Percentiles rank a stretch among this genome's conserved stretches.
Conservation (phyloP, 2,329 filamentous ascomycete species). For the Stagonosporopsis vannaccii region DNA sequence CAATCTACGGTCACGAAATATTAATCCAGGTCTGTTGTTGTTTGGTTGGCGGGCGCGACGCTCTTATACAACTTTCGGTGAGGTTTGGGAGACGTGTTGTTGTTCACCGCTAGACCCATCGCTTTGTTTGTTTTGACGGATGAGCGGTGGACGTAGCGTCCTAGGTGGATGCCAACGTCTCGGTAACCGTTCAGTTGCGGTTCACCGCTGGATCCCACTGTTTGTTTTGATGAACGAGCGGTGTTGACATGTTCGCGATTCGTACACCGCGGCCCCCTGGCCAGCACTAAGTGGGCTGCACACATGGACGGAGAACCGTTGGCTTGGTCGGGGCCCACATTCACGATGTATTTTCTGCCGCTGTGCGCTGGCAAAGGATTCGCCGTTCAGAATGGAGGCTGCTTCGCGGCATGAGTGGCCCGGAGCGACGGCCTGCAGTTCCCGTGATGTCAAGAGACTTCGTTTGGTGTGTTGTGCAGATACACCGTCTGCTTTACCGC, state of each 20-base stretch:
- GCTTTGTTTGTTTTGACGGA: slow-evolving; percentile 19
- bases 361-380: slow-evolving; percentile 21
- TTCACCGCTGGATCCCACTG: slow-evolving; percentile 21
- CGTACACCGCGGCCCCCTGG: slow-evolving; percentile 8
- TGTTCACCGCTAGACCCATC: slow-evolving; percentile 15
- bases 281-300: slow-evolving; percentile 11
- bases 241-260: slow-evolving; percentile 21
- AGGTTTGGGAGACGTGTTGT: slow-evolving; percentile 7
- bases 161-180: slow-evolving; percentile 13
- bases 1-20: background rate
- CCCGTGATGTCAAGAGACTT: slow-evolving; percentile 16
- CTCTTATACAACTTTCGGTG: slow-evolving; percentile 10
- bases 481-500: slow-evolving; percentile 22
- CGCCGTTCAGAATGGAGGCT: slow-evolving; percentile 13
- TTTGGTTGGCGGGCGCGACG: background rate
- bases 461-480: slow-evolving; percentile 15
- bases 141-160: slow-evolving; percentile 20
- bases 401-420: slow-evolving; percentile 10
- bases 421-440: slow-evolving; percentile 3
- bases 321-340: slow-evolving; percentile 16
- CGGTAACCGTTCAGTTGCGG: slow-evolving; percentile 18
- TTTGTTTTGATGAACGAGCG: slow-evolving; percentile 21
- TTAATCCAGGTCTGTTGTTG: background rate
- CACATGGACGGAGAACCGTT: slow-evolving; percentile 16
- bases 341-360: slow-evolving; percentile 15